Evolutionary conservation across 1,284 basidiomycete genomes (phyloP).

Genomic region (Tylopilus orsonianus): DNA sequence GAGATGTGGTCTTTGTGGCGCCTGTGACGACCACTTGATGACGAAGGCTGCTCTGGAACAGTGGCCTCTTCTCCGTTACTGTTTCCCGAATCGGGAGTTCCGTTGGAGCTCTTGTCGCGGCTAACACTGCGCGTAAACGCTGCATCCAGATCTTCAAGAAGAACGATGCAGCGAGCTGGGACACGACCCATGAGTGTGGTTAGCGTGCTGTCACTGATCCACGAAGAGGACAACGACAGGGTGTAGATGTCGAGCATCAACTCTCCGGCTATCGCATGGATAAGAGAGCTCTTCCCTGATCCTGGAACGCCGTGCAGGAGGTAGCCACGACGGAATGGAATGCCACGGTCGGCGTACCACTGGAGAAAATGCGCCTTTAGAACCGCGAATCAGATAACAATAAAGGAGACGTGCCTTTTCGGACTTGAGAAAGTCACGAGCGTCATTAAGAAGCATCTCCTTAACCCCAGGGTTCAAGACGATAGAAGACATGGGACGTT

Average conservation of each 20-base stretch:
- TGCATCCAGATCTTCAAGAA: constrained; percentile 83
- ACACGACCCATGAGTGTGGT: constrained; percentile 79
- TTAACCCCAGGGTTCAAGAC: constrained; percentile 81
- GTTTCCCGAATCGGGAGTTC: constrained; percentile 42
- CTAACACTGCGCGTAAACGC: constrained; percentile 74
- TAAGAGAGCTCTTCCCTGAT: constrained; percentile 78
- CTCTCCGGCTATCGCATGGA: constrained; percentile 82
- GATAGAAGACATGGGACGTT: constrained; percentile 76
- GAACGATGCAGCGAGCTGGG: constrained; percentile 77
- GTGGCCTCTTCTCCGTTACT: constrained; percentile 39
- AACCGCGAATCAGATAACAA: constrained; percentile 8
- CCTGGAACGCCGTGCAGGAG: constrained; percentile 80
- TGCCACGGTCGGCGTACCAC: constrained; percentile 70
- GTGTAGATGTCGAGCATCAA: constrained; percentile 80
- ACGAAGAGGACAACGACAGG: constrained; percentile 71
- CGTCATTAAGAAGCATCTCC: constrained; percentile 77
- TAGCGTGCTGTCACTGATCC: constrained; percentile 77
- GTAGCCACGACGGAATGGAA: constrained; percentile 84
- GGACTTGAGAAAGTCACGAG: constrained; percentile 77
- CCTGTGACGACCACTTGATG: constrained; percentile 40
- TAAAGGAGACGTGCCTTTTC: constrained; percentile 55
- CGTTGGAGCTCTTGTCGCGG: constrained; percentile 52
- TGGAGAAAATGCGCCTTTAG: constrained; percentile 20
- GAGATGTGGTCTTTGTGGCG: constrained; percentile 59
- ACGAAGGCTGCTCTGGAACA: constrained; percentile 31